Percentiles rank a stretch among this genome's conserved stretches.
Evolutionary conservation across 2,329 filamentous ascomycete genomes (phyloP).

Genomic region (Fusarium brachygibbosum): DNA sequence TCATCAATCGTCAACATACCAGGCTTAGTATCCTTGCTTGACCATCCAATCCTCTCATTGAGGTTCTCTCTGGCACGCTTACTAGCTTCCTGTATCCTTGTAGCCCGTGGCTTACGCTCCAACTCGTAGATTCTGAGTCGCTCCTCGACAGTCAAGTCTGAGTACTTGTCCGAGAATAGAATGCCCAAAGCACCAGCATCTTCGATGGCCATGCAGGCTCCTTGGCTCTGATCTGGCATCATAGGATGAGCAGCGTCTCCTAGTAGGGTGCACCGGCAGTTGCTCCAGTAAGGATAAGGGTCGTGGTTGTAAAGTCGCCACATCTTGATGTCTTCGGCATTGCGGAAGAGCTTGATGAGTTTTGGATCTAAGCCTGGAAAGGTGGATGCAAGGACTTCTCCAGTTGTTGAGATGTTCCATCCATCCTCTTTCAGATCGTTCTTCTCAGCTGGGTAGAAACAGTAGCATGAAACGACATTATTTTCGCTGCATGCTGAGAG

Average conservation of each 20-base stretch:
- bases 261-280: constrained; percentile 20
- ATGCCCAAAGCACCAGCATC: constrained; percentile 13
- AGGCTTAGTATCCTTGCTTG: constrained; percentile 60
- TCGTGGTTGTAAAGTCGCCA: constrained; percentile 68
- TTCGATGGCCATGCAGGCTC: constrained; percentile 20
- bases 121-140: constrained; percentile 16
- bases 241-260: constrained; percentile 36
- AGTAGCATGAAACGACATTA: constrained; percentile 72
- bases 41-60: constrained; percentile 28
- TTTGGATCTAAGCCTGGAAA: constrained; percentile 69
- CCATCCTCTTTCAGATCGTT: constrained; percentile 69
- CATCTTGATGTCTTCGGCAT: constrained; percentile 70
- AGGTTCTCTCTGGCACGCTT: constrained; percentile 27
- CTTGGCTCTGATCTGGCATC: constrained; percentile 31
- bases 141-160: constrained; percentile 3
- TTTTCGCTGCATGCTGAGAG: constrained; percentile 73
- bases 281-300: constrained; percentile 31
- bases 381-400: constrained; percentile 68
- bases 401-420: constrained; percentile 64
- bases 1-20: constrained; percentile 73
- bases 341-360: constrained; percentile 67
- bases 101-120: constrained; percentile 19
- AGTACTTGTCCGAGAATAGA: constrained; percentile 9
- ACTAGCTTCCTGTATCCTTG: constrained; percentile 19
- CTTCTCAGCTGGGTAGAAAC: constrained; percentile 71